Evolutionary conservation across 2,329 filamentous ascomycete genomes (phyloP).

Genomic region (Fusarium citri): DNA sequence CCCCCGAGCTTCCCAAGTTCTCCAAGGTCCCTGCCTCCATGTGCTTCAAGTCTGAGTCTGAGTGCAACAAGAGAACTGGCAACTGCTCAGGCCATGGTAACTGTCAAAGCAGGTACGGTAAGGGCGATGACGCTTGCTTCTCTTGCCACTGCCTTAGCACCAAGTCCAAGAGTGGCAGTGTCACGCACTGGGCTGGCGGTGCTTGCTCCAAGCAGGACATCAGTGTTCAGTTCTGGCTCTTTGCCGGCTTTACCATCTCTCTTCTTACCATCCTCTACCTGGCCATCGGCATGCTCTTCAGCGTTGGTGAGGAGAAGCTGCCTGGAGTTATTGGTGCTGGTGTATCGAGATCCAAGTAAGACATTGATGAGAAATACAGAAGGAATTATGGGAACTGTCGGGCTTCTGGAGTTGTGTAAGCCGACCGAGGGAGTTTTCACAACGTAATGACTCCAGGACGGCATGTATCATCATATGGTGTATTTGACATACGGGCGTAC

Average conservation of each 20-base stretch:
- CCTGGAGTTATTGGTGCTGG: slow-evolving; percentile 97
- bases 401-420: slow-evolving; percentile 41
- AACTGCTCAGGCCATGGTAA: slow-evolving; percentile 85
- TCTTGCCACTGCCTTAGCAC: slow-evolving; percentile 79
- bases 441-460: slow-evolving; percentile 39
- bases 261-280: slow-evolving; percentile 76
- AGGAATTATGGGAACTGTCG: slow-evolving; percentile 22
- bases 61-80: slow-evolving; percentile 76
- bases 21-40: slow-evolving; percentile 65
- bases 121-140: slow-evolving; percentile 72
- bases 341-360: slow-evolving; percentile 77
- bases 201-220: slow-evolving; percentile 94
- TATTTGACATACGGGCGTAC: slow-evolving; percentile 50
- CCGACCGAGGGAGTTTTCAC: slow-evolving; percentile 33
- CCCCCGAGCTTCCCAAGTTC: slow-evolving; percentile 50
- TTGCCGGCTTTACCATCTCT: slow-evolving; percentile 78
- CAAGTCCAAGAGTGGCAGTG: slow-evolving; percentile 66
- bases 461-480: slow-evolving; percentile 48
- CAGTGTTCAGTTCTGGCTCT: slow-evolving; percentile 88
- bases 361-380: slow-evolving; percentile 4
- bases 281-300: slow-evolving; percentile 82
- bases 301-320: slow-evolving; percentile 86
- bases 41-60: slow-evolving; percentile 78
- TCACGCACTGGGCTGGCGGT: slow-evolving; percentile 82
- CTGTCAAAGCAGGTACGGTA: slow-evolving; percentile 75